Base-by-base conservation (phyloP, 108 stramenopile genomes). In the Cyclotella cryptica region DNA sequence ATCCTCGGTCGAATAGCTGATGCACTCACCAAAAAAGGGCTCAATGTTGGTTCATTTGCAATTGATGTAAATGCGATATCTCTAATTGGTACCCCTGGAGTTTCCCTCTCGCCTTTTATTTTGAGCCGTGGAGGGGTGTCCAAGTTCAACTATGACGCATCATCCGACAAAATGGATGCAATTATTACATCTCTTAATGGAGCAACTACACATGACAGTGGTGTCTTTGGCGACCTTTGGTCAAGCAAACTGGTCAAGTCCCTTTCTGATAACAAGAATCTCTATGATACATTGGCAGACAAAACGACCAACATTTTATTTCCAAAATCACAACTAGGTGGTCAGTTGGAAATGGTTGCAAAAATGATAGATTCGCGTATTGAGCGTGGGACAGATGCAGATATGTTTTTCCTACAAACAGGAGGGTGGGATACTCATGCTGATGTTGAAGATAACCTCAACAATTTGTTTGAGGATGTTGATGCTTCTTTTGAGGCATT, bases 361-460 rank as follows among this genome's bases (percentile, higher is more conserved):
- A 86, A 79, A 29, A 76, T 90, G 55, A 88, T 90, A 21, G 67
- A 77, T 60, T 72, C 89, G 21, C 83, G 84, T 22, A 39, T 60
- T 19, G 75, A 61, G 19, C 66, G 88, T 44, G 71, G 83, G 12
- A 46, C 60, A 19, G 86, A 94, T 72, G 82, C 88, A 11, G 88
- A 90, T 59, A 28, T 83, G 27, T 91, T 91, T 72, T 88, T 74
- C 67, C 63, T 87, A 10, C 24, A 64, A 52, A 76, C 81, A 54
- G 89, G 89, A 30, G 89, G 90, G 15, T 93, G 79, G 69, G 92
- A 93, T 69, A 86, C 86, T 51, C 90, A 93, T 63, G 15, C 41
- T 52, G 72, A 72, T 51, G 66, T 83, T 35, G 44, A 55, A 26
- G 66, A 45, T 14, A 71, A 71, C 46, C 64, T 66, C 49, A 63